Conservation (phyloP, 495 filamentous ascomycete genomes). For the Aspergillus nidulans region DNA sequence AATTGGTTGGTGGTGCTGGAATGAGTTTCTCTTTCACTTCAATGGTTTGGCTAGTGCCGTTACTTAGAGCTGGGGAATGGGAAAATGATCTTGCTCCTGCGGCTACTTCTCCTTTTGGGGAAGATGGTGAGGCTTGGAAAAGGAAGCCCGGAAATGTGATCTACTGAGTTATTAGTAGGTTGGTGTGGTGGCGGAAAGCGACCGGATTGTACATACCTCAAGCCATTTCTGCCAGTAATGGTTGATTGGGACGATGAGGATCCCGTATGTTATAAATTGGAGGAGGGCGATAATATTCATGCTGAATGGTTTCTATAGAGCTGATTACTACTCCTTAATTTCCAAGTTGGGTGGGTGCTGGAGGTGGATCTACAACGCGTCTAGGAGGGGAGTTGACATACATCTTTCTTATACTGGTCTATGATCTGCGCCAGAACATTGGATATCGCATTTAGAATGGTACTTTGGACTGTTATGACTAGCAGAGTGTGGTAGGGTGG, state of each 20-base stretch:
- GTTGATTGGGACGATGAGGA: slow-evolving; percentile 78
- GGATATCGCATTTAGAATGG: slow-evolving; percentile 66
- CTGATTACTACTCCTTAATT: slow-evolving; percentile 1
- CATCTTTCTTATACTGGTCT: slow-evolving; percentile 60
- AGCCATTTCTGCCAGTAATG: slow-evolving; percentile 74
- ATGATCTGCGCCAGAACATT: slow-evolving; percentile 81
- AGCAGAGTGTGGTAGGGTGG: slow-evolving; percentile 45
- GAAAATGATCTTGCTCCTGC: too few species aligned
- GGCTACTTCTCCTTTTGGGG: too few species aligned
- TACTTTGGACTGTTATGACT: slow-evolving; percentile 61
- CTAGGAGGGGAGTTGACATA: slow-evolving; percentile 32
- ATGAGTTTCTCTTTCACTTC: slow-evolving; percentile 4
- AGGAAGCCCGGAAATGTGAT: not conserved
- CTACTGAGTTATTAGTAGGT: not conserved
- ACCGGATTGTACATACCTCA: slow-evolving; percentile 48
- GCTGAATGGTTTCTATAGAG: slow-evolving; percentile 30
- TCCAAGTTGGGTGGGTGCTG: too few species aligned
- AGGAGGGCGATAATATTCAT: slow-evolving; percentile 62
- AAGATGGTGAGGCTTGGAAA: not conserved
- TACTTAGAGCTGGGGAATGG: not conserved
- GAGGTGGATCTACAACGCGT: not conserved
- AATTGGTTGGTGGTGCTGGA: not conserved
- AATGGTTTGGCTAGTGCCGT: not conserved
- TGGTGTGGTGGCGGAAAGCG: slow-evolving; percentile 22
- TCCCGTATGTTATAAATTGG: slow-evolving; percentile 73